Conservation (phyloP, 2,329 filamentous ascomycete species). For the Alternaria infectoria region DNA sequence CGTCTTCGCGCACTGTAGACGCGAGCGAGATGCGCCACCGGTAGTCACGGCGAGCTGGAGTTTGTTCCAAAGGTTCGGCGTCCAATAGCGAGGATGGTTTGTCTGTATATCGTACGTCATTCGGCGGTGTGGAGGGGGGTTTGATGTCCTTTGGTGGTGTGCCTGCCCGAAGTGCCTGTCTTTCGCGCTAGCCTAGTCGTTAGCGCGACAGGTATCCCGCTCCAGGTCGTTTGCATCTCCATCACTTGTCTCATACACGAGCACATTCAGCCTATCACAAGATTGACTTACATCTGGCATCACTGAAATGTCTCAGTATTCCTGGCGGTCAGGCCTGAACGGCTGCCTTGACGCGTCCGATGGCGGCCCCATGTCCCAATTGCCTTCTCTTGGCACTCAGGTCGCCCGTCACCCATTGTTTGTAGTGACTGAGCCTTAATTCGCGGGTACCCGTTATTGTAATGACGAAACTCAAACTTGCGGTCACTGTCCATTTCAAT, state of each 20-base stretch:
- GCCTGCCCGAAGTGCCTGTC: no score
- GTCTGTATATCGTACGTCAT: not conserved
- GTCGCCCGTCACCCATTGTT: not conserved
- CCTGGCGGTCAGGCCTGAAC: not conserved
- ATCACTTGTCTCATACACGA: not conserved
- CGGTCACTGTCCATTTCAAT: not conserved
- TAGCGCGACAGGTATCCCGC: not conserved
- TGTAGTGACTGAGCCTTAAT: not conserved
- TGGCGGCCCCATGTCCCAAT: not conserved
- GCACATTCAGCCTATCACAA: not conserved
- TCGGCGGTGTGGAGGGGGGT: not conserved
- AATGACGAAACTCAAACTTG: not conserved
- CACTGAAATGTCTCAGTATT: not conserved
- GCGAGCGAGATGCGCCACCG: not conserved
- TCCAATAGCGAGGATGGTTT: not conserved
- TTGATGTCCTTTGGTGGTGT: not conserved
- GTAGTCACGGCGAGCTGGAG: not conserved
- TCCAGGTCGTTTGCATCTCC: not conserved
- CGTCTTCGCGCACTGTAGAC: not conserved
- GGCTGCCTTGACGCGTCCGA: not conserved
- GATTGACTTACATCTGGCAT: not conserved
- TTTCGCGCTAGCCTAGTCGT: not conserved
- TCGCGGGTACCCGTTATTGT: not conserved
- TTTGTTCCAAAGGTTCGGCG: not conserved
- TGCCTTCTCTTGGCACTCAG: not conserved